phyloP scores from a whole-genome alignment of 1,139 yeast genomes.

The Diutina rugosa region DNA sequence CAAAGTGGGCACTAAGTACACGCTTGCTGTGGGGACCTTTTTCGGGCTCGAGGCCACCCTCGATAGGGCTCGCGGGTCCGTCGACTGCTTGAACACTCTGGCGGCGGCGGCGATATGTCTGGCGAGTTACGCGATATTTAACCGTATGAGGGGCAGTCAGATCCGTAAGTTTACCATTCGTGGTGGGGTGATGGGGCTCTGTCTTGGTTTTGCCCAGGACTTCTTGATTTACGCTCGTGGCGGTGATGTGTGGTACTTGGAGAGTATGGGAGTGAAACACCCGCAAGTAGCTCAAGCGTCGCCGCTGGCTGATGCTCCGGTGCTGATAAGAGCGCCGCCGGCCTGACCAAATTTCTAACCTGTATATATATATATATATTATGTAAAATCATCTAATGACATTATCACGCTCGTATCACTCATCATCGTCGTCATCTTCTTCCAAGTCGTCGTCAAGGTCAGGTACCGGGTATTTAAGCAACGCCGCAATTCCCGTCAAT shows the following conservation, averaged over 20 bases:
- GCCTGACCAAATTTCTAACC: not conserved
- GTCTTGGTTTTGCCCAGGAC: slow-evolving; percentile 57
- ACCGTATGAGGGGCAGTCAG: slow-evolving; percentile 34
- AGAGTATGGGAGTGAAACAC: not conserved
- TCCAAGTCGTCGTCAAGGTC: slow-evolving; percentile 67
- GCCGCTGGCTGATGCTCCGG: not conserved
- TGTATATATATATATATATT: not conserved
- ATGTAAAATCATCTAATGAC: not conserved
- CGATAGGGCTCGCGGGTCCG: slow-evolving; percentile 39
- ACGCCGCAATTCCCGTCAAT: slow-evolving; percentile 83
- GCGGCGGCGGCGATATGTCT: slow-evolving; percentile 43
- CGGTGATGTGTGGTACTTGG: slow-evolving; percentile 51
- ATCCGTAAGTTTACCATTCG: slow-evolving; percentile 32
- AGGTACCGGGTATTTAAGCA: slow-evolving; percentile 71
- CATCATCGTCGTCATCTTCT: slow-evolving; percentile 15
- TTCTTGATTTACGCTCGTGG: slow-evolving; percentile 43
- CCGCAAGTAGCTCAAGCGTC: not conserved
- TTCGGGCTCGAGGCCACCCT: slow-evolving; percentile 52
- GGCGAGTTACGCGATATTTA: slow-evolving; percentile 32
- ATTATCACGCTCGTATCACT: not conserved
- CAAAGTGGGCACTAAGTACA: slow-evolving; percentile 29
- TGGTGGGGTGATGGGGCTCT: slow-evolving; percentile 46
- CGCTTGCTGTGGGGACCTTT: slow-evolving; percentile 34
- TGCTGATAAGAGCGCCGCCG: not conserved
- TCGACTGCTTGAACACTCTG: slow-evolving; percentile 52